Evolutionary conservation across 345 rosid species (phyloP), one percentile per base, ranked within the genome.

Genomic region (Barbarea vulgaris): DNA sequence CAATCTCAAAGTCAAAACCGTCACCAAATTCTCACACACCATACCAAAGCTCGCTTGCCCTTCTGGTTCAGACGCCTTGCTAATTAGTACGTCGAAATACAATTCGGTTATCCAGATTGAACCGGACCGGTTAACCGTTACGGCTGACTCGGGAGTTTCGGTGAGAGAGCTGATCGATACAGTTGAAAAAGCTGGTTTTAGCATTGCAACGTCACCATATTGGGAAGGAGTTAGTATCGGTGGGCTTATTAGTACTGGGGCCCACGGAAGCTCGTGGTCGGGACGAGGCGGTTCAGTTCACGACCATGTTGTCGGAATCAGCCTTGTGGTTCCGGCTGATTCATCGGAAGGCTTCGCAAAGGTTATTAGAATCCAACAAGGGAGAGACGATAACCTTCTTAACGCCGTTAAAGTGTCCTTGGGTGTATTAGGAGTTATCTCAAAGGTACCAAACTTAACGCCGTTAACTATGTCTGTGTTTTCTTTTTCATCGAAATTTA

Each of bases 241-340:
- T 22, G 98, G 98, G n/a, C 6, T 88, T 50, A 86, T 94, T 18
- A 86, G 89, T 67, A 91, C 95, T 0, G 98, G 97, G 7, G 84
- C 98, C 0, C 98, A 94, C n/a, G 98, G 98, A 3, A 94, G 98
- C 76, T 91, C 98, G 0, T 94, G 97, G 97, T 87, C 87, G 77
- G 97, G 96, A 21, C 84, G 82, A 69, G 98, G 98, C 10, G 98
- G 96, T n/a, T 89, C 96, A 1, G 93, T 86, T 61, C 97, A 91
- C 36, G 98, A 94, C 59, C 93, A 91, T 71, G 96, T 94, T 15
- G 79, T 86, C 36, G 95, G 91, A 8, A 59, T 94, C 12, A 84
- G 77, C 67, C 85, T 94, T 25, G 67, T 91, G 8, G 85, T 91
- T 60, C 95, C 97, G 0, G 87, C 88, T 4, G 39, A 17, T 14